phyloP scores from a whole-genome alignment of 2,329 filamentous ascomycete species.

The Xylaria multiplex region DNA sequence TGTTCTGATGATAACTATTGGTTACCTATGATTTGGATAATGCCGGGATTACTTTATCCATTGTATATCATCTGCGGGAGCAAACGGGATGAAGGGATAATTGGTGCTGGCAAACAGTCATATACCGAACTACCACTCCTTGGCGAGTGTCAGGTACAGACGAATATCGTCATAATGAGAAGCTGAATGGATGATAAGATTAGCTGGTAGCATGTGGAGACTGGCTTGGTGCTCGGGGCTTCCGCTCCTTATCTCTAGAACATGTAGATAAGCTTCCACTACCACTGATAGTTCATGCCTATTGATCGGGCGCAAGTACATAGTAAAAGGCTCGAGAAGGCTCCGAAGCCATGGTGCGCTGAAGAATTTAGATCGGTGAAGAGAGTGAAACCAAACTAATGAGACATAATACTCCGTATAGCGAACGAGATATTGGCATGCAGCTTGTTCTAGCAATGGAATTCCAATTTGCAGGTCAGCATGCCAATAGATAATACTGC shows the following conservation, averaged over 20 bases:
- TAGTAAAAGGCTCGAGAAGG: constrained; percentile 1
- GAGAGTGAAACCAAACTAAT: neutral
- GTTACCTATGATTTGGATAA: too few relatives aligned
- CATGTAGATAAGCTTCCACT: neutral
- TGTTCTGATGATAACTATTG: too few relatives aligned
- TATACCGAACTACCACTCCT: too few relatives aligned
- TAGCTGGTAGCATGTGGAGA: constrained; percentile 8
- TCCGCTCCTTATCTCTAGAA: constrained; percentile 7
- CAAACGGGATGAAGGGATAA: neutral
- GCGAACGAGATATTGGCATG: constrained; percentile 2
- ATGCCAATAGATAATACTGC: neutral
- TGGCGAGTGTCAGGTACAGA: neutral
- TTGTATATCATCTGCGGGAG: neutral
- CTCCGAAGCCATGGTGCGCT: constrained; percentile 14
- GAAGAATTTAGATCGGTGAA: constrained; percentile 6
- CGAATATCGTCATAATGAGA: neutral
- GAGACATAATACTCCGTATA: constrained; percentile 10
- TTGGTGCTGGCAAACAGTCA: too few relatives aligned
- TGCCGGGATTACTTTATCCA: neutral
- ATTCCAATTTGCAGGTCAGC: constrained; percentile 7
- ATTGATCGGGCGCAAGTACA: neutral
- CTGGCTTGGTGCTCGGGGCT: constrained; percentile 5
- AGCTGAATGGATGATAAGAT: constrained; percentile 4
- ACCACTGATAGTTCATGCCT: neutral
- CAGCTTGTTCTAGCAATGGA: constrained; percentile 13